Evolutionary conservation across 2,329 filamentous ascomycete species (phyloP).

Genomic region (Xylariaceae sp.): DNA sequence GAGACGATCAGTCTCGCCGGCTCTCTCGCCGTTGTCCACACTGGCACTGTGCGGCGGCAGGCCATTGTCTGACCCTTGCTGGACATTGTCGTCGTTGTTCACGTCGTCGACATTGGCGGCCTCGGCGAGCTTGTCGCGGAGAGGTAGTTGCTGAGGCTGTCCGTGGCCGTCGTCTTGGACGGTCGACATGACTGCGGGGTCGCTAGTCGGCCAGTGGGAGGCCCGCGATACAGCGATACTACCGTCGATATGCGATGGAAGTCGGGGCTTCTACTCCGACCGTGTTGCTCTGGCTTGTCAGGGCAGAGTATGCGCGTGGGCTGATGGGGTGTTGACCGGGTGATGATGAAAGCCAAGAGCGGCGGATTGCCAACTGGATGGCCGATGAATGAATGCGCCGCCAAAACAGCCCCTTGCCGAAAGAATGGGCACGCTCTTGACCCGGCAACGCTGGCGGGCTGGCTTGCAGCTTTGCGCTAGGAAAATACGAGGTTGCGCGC

Average conservation of each 20-base stretch:
- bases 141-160: conserved; percentile 3
- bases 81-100: conserved; percentile 36
- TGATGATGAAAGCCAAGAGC: conserved; percentile 21
- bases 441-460: too few species aligned
- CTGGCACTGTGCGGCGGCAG: conserved; percentile 11
- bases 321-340: conserved; percentile 1
- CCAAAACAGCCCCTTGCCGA: too few species aligned
- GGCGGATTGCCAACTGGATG: not conserved
- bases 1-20: conserved; percentile 12
- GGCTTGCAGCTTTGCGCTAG: too few species aligned
- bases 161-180: not conserved
- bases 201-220: not conserved
- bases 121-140: conserved; percentile 8
- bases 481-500: too few species aligned
- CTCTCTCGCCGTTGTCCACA: conserved; percentile 8
- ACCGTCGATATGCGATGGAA: conserved; percentile 3
- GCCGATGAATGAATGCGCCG: not conserved
- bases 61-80: conserved; percentile 16
- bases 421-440: too few species aligned
- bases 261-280: not conserved
- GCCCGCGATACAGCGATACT: conserved; percentile 4
- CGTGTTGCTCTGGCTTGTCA: not conserved
- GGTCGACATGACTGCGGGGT: conserved; percentile 10
- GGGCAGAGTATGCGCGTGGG: conserved; percentile 5
- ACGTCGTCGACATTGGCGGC: conserved; percentile 9